Evolutionary conservation across 129 eudicot species (phyloP), one percentile per base, ranked within the genome.

Genomic region (Flaveria linearis): DNA sequence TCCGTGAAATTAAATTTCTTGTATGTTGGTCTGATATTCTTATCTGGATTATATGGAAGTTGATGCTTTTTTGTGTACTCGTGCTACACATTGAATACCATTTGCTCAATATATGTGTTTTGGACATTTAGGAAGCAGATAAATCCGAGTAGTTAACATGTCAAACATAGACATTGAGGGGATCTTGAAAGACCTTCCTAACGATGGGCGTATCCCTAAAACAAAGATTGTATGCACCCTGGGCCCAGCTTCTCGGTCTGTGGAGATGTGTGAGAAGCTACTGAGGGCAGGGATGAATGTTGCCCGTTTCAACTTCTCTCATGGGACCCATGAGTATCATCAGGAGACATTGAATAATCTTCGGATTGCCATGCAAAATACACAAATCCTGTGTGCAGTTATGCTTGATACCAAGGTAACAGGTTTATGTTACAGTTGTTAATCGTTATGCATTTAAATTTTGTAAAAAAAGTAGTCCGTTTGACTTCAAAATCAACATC

Each of bases 151-250:
- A 33, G 18, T n/a, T 18, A 82, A 45, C 11, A 91, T 91, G 97
- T 81, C 97, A 17, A 91, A 91, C 87, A 87, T 91, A 55, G 97
- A 91, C 86, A 88, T 91, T 30, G 97, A 83, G 61, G 97, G 97
- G 28, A 89, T 91, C 75, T 74, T 91, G 87, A 91, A 89, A 88
- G 92, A 85, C 74, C 84, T 78, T 52, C 91, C 96, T 0, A 76
- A 84, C 17, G 92, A 85, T 66, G 90, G 89, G 25, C 87, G 89
- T 28, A 69, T 89, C 46, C 87, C 87, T 0, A 92, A 92, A 89
- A 92, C 97, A 30, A 92, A 92, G 84, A 92, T 92, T 30, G 97
- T 92, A 7, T 92, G 97, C 88, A 92, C 97, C 14, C 42, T 92
- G 61, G 97, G 97, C 1, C 97, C 97, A 0, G 89, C 97, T 70